Conservation (phyloP, 768 basidiomycete genomes). For the Botryobasidium botryosum region DNA sequence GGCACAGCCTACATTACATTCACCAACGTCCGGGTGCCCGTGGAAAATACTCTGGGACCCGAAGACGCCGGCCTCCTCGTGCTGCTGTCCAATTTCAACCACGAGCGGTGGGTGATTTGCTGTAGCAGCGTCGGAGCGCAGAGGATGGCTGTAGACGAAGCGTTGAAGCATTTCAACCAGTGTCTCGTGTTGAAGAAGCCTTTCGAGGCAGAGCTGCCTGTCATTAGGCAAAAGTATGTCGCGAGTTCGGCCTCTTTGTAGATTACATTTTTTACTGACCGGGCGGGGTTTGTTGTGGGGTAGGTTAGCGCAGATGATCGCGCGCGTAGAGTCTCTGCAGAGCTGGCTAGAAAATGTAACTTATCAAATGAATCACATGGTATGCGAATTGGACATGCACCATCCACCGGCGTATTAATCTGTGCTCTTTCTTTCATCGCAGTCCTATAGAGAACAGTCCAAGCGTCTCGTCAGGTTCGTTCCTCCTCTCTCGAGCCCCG, state of each 20-base stretch:
- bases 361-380: constrained; percentile 90
- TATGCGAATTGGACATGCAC: too few relatives aligned
- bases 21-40: constrained; percentile 49
- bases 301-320: constrained; percentile 68
- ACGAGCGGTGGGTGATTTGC: constrained; percentile 80
- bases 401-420: too few relatives aligned
- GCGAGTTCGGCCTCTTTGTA: neutral
- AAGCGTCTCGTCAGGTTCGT: too few relatives aligned
- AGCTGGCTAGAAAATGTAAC: constrained; percentile 84
- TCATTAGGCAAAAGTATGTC: constrained; percentile 57
- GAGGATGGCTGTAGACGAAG: constrained; percentile 73
- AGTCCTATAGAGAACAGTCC: too few relatives aligned
- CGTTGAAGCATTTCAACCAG: constrained; percentile 69
- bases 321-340: constrained; percentile 71
- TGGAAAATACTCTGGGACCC: constrained; percentile 74
- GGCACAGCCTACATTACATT: constrained; percentile 35
- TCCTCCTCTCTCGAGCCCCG: too few relatives aligned
- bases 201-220: constrained; percentile 51
- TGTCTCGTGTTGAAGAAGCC: constrained; percentile 85
- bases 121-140: constrained; percentile 57
- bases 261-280: neutral
- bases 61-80: constrained; percentile 69
- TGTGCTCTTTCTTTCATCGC: too few relatives aligned
- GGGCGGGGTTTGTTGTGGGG: neutral
- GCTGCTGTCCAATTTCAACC: constrained; percentile 72